Conservation (phyloP, 2,329 filamentous ascomycete genomes). For the Verticillium alfalfae region DNA sequence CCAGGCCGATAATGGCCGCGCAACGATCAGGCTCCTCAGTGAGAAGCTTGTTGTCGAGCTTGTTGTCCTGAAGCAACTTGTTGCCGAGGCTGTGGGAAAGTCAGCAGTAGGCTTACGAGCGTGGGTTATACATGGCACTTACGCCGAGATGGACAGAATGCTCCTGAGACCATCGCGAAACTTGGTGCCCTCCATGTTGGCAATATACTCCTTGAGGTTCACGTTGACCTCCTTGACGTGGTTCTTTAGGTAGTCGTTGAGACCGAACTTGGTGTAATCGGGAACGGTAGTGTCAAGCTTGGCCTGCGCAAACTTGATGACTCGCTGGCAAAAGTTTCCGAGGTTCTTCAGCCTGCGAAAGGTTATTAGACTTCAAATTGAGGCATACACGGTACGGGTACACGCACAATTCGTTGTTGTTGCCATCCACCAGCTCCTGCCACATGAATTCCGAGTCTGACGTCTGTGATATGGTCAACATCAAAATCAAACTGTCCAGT, state of each 20-base stretch:
- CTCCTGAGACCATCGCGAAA: conserved; percentile 61
- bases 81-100: conserved; percentile 30
- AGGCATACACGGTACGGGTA: neutral
- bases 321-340: conserved; percentile 68
- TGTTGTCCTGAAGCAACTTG: conserved; percentile 45
- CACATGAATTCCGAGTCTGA: conserved; percentile 88
- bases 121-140: conserved; percentile 5
- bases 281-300: conserved; percentile 70
- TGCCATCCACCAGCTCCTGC: conserved; percentile 73
- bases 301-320: conserved; percentile 68
- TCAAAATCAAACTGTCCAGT: no score
- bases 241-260: conserved; percentile 45
- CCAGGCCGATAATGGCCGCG: conserved; percentile 64
- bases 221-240: conserved; percentile 60
- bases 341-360: conserved; percentile 52
- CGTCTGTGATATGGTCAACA: conserved; percentile 27
- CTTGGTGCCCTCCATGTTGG: conserved; percentile 65
- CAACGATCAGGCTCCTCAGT: conserved; percentile 49
- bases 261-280: conserved; percentile 48
- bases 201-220: conserved; percentile 60
- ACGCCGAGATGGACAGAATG: conserved; percentile 60
- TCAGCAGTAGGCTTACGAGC: neutral
- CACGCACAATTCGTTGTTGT: conserved; percentile 73
- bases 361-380: neutral
- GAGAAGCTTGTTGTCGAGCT: conserved; percentile 49